A percentile compares a stretch with the other conserved stretches of the same genome.
These are phyloP conservation scores for Phytophthora idaei DNA, from an alignment of 352 stramenopile genomes.

Conservation along the genomic window DNA sequence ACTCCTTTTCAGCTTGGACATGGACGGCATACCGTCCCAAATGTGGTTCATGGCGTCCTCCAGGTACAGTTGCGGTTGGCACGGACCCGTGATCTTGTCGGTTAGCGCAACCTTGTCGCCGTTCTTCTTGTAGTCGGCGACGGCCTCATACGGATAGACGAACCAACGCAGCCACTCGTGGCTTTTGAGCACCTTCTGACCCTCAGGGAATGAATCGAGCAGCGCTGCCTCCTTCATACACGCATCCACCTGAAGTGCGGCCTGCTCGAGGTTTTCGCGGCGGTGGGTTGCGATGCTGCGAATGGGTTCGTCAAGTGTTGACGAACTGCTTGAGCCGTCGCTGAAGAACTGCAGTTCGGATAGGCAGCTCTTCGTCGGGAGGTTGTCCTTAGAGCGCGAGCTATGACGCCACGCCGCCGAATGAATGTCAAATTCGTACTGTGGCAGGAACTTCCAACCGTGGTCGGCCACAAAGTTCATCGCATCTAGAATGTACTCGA, in stretches of 20 bases:
- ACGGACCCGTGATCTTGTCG: slow-evolving; percentile 37
- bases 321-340: slow-evolving; percentile 15
- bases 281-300: slow-evolving; percentile 26
- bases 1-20: slow-evolving; percentile 34
- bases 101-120: slow-evolving; percentile 28
- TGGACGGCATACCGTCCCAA: slow-evolving; percentile 33
- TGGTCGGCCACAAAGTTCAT: slow-evolving; percentile 93
- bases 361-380: slow-evolving; percentile 20
- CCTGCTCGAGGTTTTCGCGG: slow-evolving; percentile 35
- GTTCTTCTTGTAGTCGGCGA: slow-evolving; percentile 27
- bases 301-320: slow-evolving; percentile 19
- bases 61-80: slow-evolving; percentile 41
- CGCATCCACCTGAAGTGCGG: slow-evolving; percentile 19
- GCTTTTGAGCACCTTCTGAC: slow-evolving; percentile 27
- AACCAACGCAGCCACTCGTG: slow-evolving; percentile 45
- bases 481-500: slow-evolving; percentile 93
- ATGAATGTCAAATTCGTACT: slow-evolving; percentile 95
- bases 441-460: slow-evolving; percentile 92
- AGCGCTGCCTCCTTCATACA: slow-evolving; percentile 36
- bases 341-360: slow-evolving; percentile 32
- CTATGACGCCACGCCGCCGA: slow-evolving; percentile 91
- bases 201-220: slow-evolving; percentile 25
- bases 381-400: slow-evolving; percentile 8
- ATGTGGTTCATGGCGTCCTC: slow-evolving; percentile 22
- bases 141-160: slow-evolving; percentile 37